Base-by-base conservation (phyloP, 495 filamentous ascomycete species). In the Pseudoneurospora amorphoporcata region DNA sequence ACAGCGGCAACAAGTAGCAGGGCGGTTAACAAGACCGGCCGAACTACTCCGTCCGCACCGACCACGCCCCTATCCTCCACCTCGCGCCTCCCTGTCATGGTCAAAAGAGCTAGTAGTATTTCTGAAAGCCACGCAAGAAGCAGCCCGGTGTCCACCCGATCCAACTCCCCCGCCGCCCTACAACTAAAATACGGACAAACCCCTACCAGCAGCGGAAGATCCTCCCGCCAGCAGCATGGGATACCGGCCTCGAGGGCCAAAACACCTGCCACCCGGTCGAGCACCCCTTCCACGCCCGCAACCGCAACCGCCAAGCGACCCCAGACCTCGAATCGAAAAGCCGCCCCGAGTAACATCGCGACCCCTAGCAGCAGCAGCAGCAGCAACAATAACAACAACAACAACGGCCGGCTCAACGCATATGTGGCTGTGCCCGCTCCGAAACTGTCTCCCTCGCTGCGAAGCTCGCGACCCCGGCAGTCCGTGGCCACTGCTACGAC, bases 401-500 rank as follows among this genome's bases (percentile, higher is more conserved):
- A 35, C 14, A 65, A 65, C 53, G 53, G 83, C n/a, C 84, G 86
- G 68, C 82, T 88, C 38, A 86, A 85, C 74, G 86, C 86, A 23
- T 87, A 86, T 71, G 86, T 88, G 40, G 80, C 85, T 68, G 76
- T 81, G 6, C 82, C 87, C 32, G 75, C 79, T 9, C 82, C 86
- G 3, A 88, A 87, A 73, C 75, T 83, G 37, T 88, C 87, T 5
- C 94, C 94, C 0, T 90, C 89, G 14, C 83, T 97, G 29, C 88
- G 94, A 72, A 94, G 93, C 74, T 97, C 94, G 10, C 86, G 92
- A 47, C 92, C 92, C 23, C 86, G 94, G 39, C 90, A 92, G 79
- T 91, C 92, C 10, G 90, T 97, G 39, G 93, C 93, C 39, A 85
- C 88, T 53, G 91, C 91, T n/a, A 84, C 86, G 10, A 89, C 90